A percentile compares a stretch with the other conserved stretches of the same genome.
Evolutionary conservation across 176 grass and related monocot species (phyloP).

Genomic region (Zizania latifolia): DNA sequence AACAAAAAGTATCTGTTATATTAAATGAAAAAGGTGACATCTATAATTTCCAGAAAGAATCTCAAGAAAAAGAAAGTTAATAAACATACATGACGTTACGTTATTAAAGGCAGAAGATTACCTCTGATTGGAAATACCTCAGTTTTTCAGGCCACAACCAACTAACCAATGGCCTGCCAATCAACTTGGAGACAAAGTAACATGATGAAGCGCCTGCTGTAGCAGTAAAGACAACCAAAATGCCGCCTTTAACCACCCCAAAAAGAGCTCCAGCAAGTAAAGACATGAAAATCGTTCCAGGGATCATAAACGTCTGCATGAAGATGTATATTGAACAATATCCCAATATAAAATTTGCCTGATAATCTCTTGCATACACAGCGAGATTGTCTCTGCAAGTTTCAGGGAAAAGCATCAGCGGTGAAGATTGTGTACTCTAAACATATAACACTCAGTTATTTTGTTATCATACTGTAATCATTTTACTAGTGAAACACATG

Average conservation of each 20-base stretch:
- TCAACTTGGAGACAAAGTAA: constrained; percentile 91
- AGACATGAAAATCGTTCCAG: constrained; percentile 98
- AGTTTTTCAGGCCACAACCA: constrained; percentile 95
- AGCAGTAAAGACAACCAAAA: constrained; percentile 89
- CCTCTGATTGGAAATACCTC: constrained; percentile 93
- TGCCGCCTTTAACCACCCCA: constrained; percentile 77
- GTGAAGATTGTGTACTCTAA: not conserved
- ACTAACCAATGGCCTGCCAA: constrained; percentile 77
- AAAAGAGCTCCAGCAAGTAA: constrained; percentile 96
- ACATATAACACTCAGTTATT: not conserved
- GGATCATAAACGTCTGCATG: constrained; percentile 99
- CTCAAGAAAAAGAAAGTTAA: constrained; percentile 24
- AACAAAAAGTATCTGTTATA: constrained; percentile 24
- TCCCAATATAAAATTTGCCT: constrained; percentile 83
- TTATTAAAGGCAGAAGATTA: constrained; percentile 32
- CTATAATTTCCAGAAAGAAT: not conserved
- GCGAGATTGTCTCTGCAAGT: constrained; percentile 91
- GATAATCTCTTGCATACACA: constrained; percentile 82
- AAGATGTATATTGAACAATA: constrained; percentile 99
- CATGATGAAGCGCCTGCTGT: constrained; percentile 89
- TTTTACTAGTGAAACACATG: not conserved
- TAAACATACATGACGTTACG: not conserved
- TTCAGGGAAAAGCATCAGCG: constrained; percentile 25
- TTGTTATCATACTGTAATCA: not conserved
- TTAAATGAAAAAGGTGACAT: constrained; percentile 9